Percentiles rank a stretch among this genome's conserved stretches.
Conservation (phyloP, 805 yeast genomes). For the Metschnikowia gelsemii region DNA sequence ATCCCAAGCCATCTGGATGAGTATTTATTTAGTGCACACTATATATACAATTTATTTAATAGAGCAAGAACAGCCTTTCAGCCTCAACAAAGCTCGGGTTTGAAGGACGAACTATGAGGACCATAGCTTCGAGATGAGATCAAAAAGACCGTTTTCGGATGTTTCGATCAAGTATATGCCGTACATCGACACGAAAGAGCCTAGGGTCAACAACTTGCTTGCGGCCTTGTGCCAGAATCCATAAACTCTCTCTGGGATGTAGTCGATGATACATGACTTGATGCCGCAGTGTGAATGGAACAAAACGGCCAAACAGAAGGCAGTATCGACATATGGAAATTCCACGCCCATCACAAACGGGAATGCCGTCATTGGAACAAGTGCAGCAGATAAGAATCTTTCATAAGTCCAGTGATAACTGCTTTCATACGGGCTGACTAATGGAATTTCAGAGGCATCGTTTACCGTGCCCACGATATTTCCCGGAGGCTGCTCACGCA, state of each 20-base stretch:
- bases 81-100: too few relatives aligned
- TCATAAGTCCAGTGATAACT: conserved; percentile 95
- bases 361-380: conserved; percentile 72
- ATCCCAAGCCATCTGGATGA: too few relatives aligned
- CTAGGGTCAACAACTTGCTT: conserved; percentile 63
- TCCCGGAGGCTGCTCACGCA: conserved; percentile 84
- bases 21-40: not conserved
- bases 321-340: conserved; percentile 68
- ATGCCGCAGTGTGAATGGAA: conserved; percentile 85
- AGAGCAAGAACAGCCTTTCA: too few relatives aligned
- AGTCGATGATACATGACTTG: conserved; percentile 88
- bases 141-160: conserved; percentile 73
- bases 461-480: conserved; percentile 89
- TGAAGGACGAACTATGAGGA: conserved; percentile 36
- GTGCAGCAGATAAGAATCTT: conserved; percentile 61
- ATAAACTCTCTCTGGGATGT: conserved; percentile 83
- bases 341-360: conserved; percentile 78
- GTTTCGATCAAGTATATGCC: conserved; percentile 85
- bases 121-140: conserved; percentile 66
- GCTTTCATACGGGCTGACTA: conserved; percentile 65
- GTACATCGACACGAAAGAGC: conserved; percentile 66
- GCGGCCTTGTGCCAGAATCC: conserved; percentile 75
- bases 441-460: conserved; percentile 76
- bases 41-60: not conserved
- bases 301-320: conserved; percentile 62